Evolutionary conservation across 495 filamentous ascomycete genomes (phyloP).

Genomic region (Neurospora sp.): DNA sequence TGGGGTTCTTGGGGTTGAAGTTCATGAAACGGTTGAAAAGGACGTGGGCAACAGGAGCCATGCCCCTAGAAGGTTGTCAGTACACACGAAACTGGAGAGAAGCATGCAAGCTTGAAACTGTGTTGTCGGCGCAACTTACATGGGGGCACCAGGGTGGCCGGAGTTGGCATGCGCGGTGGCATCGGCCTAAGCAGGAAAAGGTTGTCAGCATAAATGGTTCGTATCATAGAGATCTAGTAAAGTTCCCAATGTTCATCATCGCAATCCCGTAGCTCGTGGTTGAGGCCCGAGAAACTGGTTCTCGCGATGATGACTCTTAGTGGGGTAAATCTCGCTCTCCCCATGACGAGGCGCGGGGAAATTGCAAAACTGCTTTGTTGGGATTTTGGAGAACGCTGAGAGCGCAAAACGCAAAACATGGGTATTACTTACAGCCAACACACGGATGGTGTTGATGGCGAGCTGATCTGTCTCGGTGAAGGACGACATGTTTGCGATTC

Average conservation of each 20-base stretch:
- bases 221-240: background rate
- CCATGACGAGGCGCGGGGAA: constrained; percentile 9
- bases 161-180: constrained; percentile 92
- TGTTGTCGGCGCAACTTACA: constrained; percentile 38
- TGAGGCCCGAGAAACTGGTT: background rate
- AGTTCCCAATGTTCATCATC: constrained; percentile 6
- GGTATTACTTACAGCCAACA: constrained; percentile 69
- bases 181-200: constrained; percentile 63
- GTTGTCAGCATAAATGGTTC: constrained; percentile 15
- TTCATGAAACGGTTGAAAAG: constrained; percentile 98
- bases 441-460: constrained; percentile 94
- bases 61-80: constrained; percentile 49
- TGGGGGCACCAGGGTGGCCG: constrained; percentile 96
- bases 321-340: background rate
- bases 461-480: constrained; percentile 77
- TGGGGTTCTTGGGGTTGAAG: constrained; percentile 98
- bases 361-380: constrained; percentile 32
- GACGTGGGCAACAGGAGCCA: constrained; percentile 95
- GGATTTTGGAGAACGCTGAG: constrained; percentile 21
- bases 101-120: background rate
- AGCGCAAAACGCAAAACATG: background rate
- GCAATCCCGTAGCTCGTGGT: background rate
- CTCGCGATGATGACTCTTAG: constrained; percentile 1
- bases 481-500: constrained; percentile 60
- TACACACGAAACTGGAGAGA: background rate